Evolutionary conservation across 257 asterid genomes (phyloP).

Genomic region (Sherardia arvensis): DNA sequence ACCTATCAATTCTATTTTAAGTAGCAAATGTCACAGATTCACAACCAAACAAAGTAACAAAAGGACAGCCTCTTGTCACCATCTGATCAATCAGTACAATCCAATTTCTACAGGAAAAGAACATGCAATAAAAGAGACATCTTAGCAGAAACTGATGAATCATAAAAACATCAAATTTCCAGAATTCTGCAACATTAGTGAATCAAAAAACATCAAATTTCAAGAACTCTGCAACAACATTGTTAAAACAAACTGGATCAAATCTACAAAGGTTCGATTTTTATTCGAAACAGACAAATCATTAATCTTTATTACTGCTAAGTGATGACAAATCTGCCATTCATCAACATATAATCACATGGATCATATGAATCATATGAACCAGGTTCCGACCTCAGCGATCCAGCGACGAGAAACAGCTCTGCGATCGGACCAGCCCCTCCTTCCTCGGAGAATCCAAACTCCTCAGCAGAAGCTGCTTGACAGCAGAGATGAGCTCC

Average conservation of each 20-base stretch:
- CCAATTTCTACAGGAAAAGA: not conserved
- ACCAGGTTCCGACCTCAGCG: constrained; percentile 6
- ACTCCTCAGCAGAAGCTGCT: constrained; percentile 59
- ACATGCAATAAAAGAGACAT: not conserved
- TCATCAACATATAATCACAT: not conserved
- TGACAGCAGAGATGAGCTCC: constrained; percentile 57
- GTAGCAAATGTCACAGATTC: no score
- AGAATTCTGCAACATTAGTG: not conserved
- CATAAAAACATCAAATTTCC: not conserved
- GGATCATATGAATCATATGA: not conserved
- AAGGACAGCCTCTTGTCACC: not conserved
- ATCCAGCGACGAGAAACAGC: constrained; percentile 41
- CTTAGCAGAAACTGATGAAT: not conserved
- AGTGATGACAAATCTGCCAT: not conserved
- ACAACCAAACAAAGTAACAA: not conserved
- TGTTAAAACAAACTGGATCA: not conserved
- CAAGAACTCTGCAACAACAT: not conserved
- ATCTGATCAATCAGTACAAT: not conserved
- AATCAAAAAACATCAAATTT: not conserved
- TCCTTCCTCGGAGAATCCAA: constrained; percentile 59
- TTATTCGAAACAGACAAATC: not conserved
- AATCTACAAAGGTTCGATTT: not conserved
- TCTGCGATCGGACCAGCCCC: constrained; percentile 35
- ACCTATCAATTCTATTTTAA: not conserved
- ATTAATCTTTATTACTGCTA: not conserved